These are phyloP conservation scores for Quillaja saponaria DNA, from an alignment of 306 rosid genomes.

Conservation along the genomic window DNA sequence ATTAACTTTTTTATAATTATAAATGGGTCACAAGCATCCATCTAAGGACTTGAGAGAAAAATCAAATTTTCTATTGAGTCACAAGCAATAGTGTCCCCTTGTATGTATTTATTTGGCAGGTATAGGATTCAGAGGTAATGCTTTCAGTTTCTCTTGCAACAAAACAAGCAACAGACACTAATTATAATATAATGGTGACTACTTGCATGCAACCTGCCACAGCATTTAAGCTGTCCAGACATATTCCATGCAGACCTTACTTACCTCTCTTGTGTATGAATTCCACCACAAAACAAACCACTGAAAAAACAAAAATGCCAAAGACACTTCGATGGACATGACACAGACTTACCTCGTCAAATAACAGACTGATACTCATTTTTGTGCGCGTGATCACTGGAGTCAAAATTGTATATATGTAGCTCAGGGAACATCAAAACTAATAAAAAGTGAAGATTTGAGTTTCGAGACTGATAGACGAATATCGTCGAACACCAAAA, in stretches of 20 bases:
- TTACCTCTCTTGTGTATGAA: slow-evolving; percentile 37
- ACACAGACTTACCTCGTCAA: slow-evolving; percentile 3
- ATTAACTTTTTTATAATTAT: slow-evolving; percentile 28
- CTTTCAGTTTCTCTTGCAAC: slow-evolving; percentile 34
- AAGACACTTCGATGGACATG: slow-evolving; percentile 4
- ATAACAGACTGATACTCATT: slow-evolving; percentile 11
- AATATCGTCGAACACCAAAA: neutral
- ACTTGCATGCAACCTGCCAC: slow-evolving; percentile 48
- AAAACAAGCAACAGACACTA: slow-evolving; percentile 39
- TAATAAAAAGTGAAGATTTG: neutral
- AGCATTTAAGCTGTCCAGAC: slow-evolving; percentile 26
- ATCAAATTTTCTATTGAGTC: slow-evolving; percentile 39
- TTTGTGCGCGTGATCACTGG: neutral
- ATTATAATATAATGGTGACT: slow-evolving; percentile 45
- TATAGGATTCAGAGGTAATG: slow-evolving; percentile 47
- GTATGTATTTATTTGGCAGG: slow-evolving; percentile 48
- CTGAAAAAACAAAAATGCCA: slow-evolving; percentile 16
- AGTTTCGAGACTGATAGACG: neutral
- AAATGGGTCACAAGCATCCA: slow-evolving; percentile 29
- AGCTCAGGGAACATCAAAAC: slow-evolving; percentile 7
- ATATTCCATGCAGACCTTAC: slow-evolving; percentile 33
- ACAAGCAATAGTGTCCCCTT: slow-evolving; percentile 44
- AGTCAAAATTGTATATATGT: neutral
- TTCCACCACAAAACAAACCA: slow-evolving; percentile 13
- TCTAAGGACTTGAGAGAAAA: neutral